A percentile compares a stretch with the other conserved stretches of the same genome.
Conservation (phyloP, 208 protist genomes). For the Wallacemonas sp. region DNA sequence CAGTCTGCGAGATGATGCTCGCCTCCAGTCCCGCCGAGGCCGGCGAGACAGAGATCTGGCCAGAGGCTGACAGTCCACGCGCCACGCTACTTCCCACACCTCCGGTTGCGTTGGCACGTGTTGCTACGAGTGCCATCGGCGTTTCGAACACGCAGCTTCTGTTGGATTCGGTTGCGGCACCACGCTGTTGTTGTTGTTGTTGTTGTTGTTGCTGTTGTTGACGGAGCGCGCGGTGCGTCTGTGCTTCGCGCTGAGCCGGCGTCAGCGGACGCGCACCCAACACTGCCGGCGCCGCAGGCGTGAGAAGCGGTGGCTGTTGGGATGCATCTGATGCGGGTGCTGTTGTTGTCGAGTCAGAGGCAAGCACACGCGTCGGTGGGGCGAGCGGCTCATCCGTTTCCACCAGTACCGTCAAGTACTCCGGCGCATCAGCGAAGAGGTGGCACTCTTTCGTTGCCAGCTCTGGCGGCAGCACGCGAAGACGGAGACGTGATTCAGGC, state of each 20-base stretch:
- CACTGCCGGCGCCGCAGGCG: too few relatives aligned
- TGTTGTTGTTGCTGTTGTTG: background rate
- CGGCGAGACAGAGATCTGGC: background rate
- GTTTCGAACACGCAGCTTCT: slow-evolving; percentile 14
- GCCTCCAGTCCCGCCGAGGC: background rate
- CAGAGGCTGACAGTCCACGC: too few relatives aligned
- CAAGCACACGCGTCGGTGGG: too few relatives aligned
- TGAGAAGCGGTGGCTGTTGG: too few relatives aligned
- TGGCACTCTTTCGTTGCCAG: slow-evolving; percentile 31
- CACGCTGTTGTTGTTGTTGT: slow-evolving; percentile 4
- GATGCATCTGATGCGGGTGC: background rate
- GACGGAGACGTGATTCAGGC: slow-evolving; percentile 49
- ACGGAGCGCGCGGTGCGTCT: slow-evolving; percentile 1
- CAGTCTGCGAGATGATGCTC: slow-evolving; percentile 7
- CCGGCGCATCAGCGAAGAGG: slow-evolving; percentile 66
- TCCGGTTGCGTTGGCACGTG: too few relatives aligned
- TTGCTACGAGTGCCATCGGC: background rate
- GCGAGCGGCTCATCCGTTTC: slow-evolving; percentile 43
- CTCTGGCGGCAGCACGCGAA: slow-evolving; percentile 35
- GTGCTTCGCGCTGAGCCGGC: slow-evolving; percentile 1
- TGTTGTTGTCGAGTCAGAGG: too few relatives aligned
- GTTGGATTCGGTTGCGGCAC: background rate
- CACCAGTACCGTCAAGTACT: slow-evolving; percentile 55
- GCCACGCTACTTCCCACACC: too few relatives aligned
- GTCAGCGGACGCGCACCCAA: background rate